Conservation (phyloP, 139 green algal species). For the Picochlorum sp. region DNA sequence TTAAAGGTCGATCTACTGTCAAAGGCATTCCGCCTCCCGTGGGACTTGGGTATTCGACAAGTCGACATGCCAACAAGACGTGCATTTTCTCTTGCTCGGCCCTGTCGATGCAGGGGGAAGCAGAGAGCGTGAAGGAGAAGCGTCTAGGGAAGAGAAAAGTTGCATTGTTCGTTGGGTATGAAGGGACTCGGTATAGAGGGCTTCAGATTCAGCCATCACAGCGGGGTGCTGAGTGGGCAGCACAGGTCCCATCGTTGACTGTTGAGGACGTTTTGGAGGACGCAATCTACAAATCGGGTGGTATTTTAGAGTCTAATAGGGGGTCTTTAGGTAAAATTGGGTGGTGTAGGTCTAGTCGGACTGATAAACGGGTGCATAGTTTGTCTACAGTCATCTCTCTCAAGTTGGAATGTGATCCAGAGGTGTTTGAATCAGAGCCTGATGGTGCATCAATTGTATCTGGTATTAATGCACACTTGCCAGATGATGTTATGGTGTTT, state of each 20-base stretch:
- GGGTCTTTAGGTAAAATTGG: conserved; percentile 38
- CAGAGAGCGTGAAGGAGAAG: not conserved
- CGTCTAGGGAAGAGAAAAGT: conserved; percentile 1
- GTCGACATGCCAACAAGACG: too few species aligned
- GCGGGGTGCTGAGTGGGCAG: not conserved
- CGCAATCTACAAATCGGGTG: conserved; percentile 38
- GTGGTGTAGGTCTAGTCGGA: conserved; percentile 58
- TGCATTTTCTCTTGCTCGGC: too few species aligned
- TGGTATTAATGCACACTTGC: conserved; percentile 54
- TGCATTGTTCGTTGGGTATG: conserved; percentile 10
- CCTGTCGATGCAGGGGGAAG: too few species aligned
- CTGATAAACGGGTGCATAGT: conserved; percentile 68
- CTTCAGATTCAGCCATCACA: conserved; percentile 42
- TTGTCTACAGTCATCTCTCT: conserved; percentile 44
- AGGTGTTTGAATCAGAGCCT: conserved; percentile 27
- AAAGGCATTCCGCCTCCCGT: too few species aligned
- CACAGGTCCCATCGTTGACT: conserved; percentile 14
- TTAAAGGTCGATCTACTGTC: too few species aligned
- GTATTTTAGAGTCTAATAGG: conserved; percentile 49
- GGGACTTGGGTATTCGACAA: too few species aligned
- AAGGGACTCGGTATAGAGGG: conserved; percentile 25
- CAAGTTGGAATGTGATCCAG: conserved; percentile 34
- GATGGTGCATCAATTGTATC: conserved; percentile 32
- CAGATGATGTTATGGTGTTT: conserved; percentile 38
- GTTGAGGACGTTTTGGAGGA: conserved; percentile 51